Evolutionary conservation across 176 grass and related monocot genomes (phyloP).

Genomic region (Hordeum marinum): DNA sequence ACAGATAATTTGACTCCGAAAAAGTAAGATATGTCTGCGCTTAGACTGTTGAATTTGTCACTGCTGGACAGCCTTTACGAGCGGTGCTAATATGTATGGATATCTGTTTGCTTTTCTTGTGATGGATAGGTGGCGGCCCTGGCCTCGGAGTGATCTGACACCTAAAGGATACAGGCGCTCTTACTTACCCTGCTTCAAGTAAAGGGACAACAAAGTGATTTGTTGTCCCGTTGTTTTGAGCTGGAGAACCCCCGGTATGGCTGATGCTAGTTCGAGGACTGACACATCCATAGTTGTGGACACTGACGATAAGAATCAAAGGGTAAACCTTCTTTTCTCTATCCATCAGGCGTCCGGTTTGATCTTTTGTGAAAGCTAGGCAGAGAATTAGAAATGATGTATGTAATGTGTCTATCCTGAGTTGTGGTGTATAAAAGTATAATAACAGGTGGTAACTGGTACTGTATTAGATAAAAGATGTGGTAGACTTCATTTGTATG

Average conservation of each 20-base stretch:
- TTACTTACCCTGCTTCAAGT: neutral
- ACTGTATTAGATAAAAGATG: neutral
- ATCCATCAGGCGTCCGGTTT: neutral
- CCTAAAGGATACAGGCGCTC: neutral
- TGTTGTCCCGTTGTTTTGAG: constrained; percentile 45
- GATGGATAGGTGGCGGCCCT: constrained; percentile 15
- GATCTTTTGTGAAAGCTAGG: neutral
- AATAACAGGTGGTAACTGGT: constrained; percentile 1
- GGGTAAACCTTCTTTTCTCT: constrained; percentile 26
- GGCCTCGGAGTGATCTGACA: neutral
- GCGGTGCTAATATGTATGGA: constrained; percentile 8
- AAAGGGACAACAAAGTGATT: constrained; percentile 51
- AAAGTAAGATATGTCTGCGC: neutral
- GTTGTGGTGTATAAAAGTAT: neutral
- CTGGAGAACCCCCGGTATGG: constrained; percentile 42
- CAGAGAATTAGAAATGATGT: neutral
- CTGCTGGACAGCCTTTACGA: constrained; percentile 4
- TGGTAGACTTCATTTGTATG: neutral
- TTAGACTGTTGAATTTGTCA: constrained; percentile 3
- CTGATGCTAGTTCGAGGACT: constrained; percentile 62
- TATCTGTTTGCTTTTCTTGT: constrained; percentile 12
- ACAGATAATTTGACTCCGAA: constrained; percentile 1
- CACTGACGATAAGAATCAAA: constrained; percentile 57
- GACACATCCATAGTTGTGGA: constrained; percentile 55
- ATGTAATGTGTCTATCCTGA: neutral